Percentiles rank a stretch among this genome's conserved stretches.
Evolutionary conservation across 169 alveolate species (phyloP).

Genomic region (Prorocentrum cordatum): DNA sequence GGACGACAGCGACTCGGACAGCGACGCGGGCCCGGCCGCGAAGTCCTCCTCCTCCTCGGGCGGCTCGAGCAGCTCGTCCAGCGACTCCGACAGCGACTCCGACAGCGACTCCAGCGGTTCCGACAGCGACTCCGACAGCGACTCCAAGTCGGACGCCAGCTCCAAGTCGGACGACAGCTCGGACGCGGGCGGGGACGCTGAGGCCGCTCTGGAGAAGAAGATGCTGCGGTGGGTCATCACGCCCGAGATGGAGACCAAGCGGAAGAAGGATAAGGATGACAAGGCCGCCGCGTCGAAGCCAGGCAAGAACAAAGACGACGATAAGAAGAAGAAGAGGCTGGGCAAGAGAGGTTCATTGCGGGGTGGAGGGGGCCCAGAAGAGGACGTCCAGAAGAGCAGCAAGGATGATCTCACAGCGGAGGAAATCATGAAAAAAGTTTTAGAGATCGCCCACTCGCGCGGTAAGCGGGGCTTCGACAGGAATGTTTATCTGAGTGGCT

Average conservation of each 20-base stretch:
- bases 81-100: not conserved
- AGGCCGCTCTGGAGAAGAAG: constrained; percentile 6
- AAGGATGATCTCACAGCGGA: too few relatives aligned
- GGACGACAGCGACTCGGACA: not conserved
- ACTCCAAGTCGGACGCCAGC: not conserved
- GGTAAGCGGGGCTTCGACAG: too few relatives aligned
- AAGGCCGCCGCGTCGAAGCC: too few relatives aligned
- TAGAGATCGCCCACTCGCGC: too few relatives aligned
- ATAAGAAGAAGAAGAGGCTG: too few relatives aligned
- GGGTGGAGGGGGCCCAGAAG: too few relatives aligned
- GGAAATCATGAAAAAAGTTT: too few relatives aligned
- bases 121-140: not conserved
- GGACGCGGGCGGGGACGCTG: not conserved
- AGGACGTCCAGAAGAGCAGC: too few relatives aligned
- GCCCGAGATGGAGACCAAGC: constrained; percentile 44
- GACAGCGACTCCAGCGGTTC: not conserved
- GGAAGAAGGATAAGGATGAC: not conserved
- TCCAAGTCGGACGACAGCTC: not conserved
- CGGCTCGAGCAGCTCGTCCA: not conserved
- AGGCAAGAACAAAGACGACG: too few relatives aligned
- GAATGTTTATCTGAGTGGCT: too few relatives aligned
- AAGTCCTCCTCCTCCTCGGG: not conserved
- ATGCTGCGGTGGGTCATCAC: constrained; percentile 63
- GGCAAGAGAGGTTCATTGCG: too few relatives aligned
- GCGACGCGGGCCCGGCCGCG: constrained; percentile 2